These are phyloP conservation scores for Eimeria praecox DNA, from an alignment of 169 alveolate species.

Conservation along the genomic window DNA sequence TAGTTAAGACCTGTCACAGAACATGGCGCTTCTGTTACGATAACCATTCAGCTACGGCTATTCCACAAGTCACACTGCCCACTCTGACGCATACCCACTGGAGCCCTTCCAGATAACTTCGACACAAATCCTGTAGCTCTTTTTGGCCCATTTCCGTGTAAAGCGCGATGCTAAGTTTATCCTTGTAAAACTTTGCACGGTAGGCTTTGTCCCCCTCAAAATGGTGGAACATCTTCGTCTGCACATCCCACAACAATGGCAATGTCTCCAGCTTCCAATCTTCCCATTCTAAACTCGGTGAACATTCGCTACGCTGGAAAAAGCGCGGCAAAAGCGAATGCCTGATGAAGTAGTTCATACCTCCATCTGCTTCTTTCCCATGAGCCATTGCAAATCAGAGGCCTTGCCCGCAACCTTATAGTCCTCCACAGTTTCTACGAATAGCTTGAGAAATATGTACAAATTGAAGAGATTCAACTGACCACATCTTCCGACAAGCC, in stretches of 20 bases:
- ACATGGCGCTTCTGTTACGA: neutral
- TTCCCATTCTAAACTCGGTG: neutral
- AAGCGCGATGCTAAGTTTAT: constrained; percentile 76
- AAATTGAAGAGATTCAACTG: constrained; percentile 67
- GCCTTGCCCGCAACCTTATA: constrained; percentile 51
- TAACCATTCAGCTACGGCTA: neutral
- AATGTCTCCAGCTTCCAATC: neutral
- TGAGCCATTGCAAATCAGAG: constrained; percentile 50
- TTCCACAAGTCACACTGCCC: neutral
- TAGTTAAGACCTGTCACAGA: neutral
- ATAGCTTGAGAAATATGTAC: constrained; percentile 51
- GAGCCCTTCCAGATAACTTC: constrained; percentile 95
- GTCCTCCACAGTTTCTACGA: constrained; percentile 73
- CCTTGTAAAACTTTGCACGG: constrained; percentile 71
- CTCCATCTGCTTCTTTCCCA: neutral
- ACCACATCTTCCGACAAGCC: constrained; percentile 78
- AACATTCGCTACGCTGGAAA: neutral
- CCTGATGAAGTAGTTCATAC: neutral
- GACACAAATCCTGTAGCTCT: constrained; percentile 85
- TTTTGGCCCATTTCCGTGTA: constrained; percentile 59
- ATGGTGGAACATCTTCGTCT: neutral
- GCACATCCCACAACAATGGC: constrained; percentile 21
- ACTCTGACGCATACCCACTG: constrained; percentile 93
- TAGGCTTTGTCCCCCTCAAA: constrained; percentile 18
- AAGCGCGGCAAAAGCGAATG: neutral